These are phyloP conservation scores for Seiridium unicorne DNA, from an alignment of 2,329 filamentous ascomycete genomes.

Conservation along the genomic window DNA sequence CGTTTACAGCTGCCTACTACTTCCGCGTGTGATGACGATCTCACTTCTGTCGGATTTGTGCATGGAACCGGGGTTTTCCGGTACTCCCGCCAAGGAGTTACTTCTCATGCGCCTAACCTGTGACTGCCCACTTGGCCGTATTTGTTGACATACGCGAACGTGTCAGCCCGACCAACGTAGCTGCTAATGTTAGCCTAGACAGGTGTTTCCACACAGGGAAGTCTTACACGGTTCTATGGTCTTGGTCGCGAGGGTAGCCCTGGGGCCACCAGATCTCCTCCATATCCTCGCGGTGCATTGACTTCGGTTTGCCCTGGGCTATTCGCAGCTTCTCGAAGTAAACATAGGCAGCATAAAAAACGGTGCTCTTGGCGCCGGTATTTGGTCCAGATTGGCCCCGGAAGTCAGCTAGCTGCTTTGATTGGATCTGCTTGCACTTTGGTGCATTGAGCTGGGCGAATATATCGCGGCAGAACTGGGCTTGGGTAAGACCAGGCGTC, in stretches of 20 bases:
- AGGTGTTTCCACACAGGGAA: neutral
- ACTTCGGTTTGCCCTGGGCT: constrained; percentile 50
- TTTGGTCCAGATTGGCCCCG: constrained; percentile 44
- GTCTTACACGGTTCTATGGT: neutral
- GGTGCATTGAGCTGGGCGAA: constrained; percentile 33
- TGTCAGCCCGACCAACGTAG: neutral
- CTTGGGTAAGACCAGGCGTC: constrained; percentile 43
- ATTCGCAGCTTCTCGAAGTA: constrained; percentile 60
- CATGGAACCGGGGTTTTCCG: no score
- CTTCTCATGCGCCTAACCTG: neutral
- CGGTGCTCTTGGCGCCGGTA: constrained; percentile 40
- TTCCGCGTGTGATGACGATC: no score
- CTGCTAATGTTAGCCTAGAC: neutral
- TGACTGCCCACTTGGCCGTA: neutral
- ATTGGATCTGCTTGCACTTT: constrained; percentile 25
- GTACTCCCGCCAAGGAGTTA: no score
- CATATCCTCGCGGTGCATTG: constrained; percentile 46
- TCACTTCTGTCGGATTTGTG: no score
- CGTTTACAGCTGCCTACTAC: no score
- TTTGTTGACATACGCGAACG: neutral
- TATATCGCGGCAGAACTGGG: constrained; percentile 44
- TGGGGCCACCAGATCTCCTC: constrained; percentile 28
- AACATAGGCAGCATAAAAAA: constrained; percentile 56
- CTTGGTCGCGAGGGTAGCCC: neutral
- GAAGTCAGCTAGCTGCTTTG: constrained; percentile 47